Evolutionary conservation across 768 basidiomycete genomes (phyloP), one percentile per base, ranked within the genome.

Genomic region (Boletellus emodensis): DNA sequence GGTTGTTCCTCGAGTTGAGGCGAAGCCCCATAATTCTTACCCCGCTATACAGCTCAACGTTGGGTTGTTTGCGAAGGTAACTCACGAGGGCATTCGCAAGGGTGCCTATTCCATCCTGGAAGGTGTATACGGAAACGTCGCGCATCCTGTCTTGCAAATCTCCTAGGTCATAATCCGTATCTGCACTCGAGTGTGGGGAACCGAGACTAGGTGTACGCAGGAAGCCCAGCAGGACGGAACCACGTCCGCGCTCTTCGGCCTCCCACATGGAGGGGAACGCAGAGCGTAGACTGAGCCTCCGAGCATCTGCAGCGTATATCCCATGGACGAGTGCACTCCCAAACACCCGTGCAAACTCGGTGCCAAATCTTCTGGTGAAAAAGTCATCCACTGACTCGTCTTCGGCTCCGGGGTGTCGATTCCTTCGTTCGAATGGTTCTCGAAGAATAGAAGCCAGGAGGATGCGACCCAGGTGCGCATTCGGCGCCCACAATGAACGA

Each of bases 351-450:
- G 94, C 91, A 58, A 94, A 80, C 2, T 74, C 67, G 6, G 74
- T 64, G 0, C 91, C 90, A 49, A 96, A 87, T 20, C 90, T 75
- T 12, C 90, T 76, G 0, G 79, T 64, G 48, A 97, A 63, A 56
- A 98, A 89, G 0, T 80, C 67, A 54, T 97, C 84, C 8, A 98
- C 75, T 0, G 84, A 85, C 61, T 96, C 93, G 65, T 99, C 95
- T 2, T 69, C 61, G 9, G 63, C 44, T 15, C 63, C 61, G 15
- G 52, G n/a, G 0, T 67, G 67, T 35, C 78, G 66, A 51, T 82
- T 84, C 40, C 58, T 46, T 2, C 54, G 61, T n/a, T 61, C 71
- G 48, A 90, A 78, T 0, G 80, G 75, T 52, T 96, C 93, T 1
- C 66, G 57, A 1, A 84, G 56, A 11, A 85, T 61, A 0, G 84